Base-by-base conservation (phyloP, 2,329 filamentous ascomycete genomes). In the Septoria petroselini region DNA sequence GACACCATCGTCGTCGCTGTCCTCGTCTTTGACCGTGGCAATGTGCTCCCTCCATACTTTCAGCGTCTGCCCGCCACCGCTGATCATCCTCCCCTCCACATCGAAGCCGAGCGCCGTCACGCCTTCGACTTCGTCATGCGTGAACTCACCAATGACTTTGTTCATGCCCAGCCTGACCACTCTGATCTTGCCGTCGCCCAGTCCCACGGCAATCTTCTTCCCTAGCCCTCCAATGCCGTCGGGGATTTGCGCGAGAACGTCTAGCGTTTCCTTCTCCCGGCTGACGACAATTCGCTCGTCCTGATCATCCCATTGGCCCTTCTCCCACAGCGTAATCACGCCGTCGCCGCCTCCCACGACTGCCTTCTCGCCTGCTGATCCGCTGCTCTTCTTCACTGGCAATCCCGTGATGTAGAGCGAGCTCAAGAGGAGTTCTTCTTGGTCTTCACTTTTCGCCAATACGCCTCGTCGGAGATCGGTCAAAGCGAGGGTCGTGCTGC, bases 291-390 rank as follows among this genome's bases (percentile, higher is more conserved):
- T 86, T 44, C 90, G 81, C 71, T 95, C 90, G 60, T 94, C 88
- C 67, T 95, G 89, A 67, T 97, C 91, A 64, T 95, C 91, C 91
- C 93, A 97, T 1, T 87, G 82, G 1, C 91, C 91, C 59, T 85
- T 86, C 69, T 98, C 91, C 91, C 93, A 98, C 5, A 97, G 73
- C 3, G 91, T 96, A 55, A 97, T 68, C 1, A 96, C 82, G 2
- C 93, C 93, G 34, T 81, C 85, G 14, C 82, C 84, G 19, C 88
- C 88, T 29, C 88, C 85, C 0, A 90, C 88, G 2, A 93, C 69
- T 3, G 93, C 77, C 65, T 86, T 86, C 62, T 85, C 78, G 4
- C 88, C 88, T 39, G 87, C 86, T 62, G 82, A 84, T 5, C 78
- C 77, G 23, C 79, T 80, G 31, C 71, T 72, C 50, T 66, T 69